phyloP scores from a whole-genome alignment of 768 basidiomycete species.

The Sarcodon aspratus region DNA sequence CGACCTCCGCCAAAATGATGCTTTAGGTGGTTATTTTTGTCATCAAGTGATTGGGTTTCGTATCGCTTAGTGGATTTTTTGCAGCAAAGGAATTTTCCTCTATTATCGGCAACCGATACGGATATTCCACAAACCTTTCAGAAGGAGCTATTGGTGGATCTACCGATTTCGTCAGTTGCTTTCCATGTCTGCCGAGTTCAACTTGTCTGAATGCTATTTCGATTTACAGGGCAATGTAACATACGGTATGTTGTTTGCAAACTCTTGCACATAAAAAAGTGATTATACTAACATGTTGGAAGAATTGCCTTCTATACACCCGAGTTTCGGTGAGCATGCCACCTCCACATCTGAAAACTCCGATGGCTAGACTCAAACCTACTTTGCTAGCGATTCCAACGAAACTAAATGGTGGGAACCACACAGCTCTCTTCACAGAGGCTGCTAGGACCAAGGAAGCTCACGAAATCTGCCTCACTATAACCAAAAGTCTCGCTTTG shows the following conservation, averaged over 20 bases:
- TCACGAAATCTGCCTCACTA: constrained; percentile 44
- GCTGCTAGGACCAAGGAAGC: constrained; percentile 51
- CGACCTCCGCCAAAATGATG: constrained; percentile 22
- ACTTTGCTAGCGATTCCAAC: constrained; percentile 49
- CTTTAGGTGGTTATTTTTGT: constrained; percentile 16
- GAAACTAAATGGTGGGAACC: constrained; percentile 58
- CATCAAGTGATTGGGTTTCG: not conserved
- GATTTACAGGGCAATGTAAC: constrained; percentile 58
- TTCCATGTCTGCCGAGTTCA: not conserved
- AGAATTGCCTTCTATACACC: constrained; percentile 62
- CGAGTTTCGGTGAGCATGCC: constrained; percentile 45
- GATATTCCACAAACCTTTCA: constrained; percentile 33
- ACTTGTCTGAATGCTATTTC: constrained; percentile 3
- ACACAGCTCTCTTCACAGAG: constrained; percentile 56
- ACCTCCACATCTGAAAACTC: not conserved
- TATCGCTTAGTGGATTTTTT: not conserved
- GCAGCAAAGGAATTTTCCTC: constrained; percentile 45
- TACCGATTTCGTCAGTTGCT: constrained; percentile 62
- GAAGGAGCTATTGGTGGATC: constrained; percentile 45
- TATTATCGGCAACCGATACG: constrained; percentile 32
- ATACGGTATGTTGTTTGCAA: constrained; percentile 28
- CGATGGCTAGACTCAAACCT: constrained; percentile 7
- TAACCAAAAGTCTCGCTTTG: constrained; percentile 51
- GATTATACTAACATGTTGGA: not conserved
- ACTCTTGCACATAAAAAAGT: not conserved